These are phyloP conservation scores for Pseudocercospora musae DNA, from an alignment of 2,329 filamentous ascomycete genomes.

Conservation along the genomic window DNA sequence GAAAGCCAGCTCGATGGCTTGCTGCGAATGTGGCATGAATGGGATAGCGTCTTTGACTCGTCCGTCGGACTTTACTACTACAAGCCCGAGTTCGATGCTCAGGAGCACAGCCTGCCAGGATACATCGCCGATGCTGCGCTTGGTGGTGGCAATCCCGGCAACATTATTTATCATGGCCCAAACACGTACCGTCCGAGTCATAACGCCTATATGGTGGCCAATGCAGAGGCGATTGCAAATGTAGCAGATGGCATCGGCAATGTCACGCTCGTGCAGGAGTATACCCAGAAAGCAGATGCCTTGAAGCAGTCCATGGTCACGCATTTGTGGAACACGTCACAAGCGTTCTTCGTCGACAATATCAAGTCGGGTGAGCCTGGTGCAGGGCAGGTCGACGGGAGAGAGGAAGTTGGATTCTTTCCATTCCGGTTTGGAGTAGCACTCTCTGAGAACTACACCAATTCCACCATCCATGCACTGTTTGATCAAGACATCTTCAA, in stretches of 20 bases:
- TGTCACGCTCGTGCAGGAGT: conserved; percentile 31
- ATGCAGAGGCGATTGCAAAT: conserved; percentile 40
- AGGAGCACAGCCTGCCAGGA: conserved; percentile 43
- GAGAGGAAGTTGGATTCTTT: conserved; percentile 44
- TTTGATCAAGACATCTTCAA: conserved; percentile 40
- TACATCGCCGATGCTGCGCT: conserved; percentile 32
- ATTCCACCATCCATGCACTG: conserved; percentile 36
- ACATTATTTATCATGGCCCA: conserved; percentile 36
- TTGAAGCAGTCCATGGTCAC: conserved; percentile 38
- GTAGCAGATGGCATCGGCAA: conserved; percentile 39
- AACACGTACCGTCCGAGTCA: conserved; percentile 44
- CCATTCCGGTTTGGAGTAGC: conserved; percentile 39
- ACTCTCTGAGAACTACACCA: conserved; percentile 37
- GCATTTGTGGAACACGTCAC: conserved; percentile 39
- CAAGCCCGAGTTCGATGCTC: conserved; percentile 44
- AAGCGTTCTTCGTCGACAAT: conserved; percentile 27
- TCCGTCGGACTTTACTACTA: conserved; percentile 43
- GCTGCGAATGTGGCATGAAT: conserved; percentile 39
- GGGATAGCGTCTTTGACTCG: conserved; percentile 39
- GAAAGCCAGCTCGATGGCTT: conserved; percentile 42
- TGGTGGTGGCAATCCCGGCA: neutral
- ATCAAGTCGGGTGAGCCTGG: conserved; percentile 24
- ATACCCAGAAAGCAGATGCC: conserved; percentile 34
- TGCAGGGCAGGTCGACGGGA: conserved; percentile 22
- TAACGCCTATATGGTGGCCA: conserved; percentile 47